These are phyloP conservation scores for Penicillium pancosmium DNA, from an alignment of 495 filamentous ascomycete species.

Conservation along the genomic window DNA sequence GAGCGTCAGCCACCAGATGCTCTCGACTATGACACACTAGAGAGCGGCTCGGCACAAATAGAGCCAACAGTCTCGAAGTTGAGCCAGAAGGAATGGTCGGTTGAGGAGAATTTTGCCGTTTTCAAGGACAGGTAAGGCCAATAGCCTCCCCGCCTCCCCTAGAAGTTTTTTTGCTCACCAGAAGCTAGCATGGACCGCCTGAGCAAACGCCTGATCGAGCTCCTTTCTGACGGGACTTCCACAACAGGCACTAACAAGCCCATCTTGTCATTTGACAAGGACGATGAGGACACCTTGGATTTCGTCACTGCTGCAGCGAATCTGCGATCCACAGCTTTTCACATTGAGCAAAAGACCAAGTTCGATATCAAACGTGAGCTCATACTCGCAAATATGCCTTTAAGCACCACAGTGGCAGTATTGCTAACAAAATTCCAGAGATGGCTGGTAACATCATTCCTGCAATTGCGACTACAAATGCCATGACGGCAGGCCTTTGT, in stretches of 20 bases:
- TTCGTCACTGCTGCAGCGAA: constrained; percentile 93
- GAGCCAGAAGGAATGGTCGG: constrained; percentile 78
- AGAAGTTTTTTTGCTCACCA: constrained; percentile 9
- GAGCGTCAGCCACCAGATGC: constrained; percentile 70
- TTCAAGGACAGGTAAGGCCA: constrained; percentile 71
- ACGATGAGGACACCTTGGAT: constrained; percentile 92
- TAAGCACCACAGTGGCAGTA: not conserved
- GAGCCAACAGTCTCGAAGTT: constrained; percentile 59
- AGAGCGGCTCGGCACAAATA: constrained; percentile 51
- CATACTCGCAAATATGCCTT: not conserved
- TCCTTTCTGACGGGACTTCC: constrained; percentile 18
- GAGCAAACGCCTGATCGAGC: constrained; percentile 68
- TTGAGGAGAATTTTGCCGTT: constrained; percentile 80
- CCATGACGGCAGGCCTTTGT: constrained; percentile 90
- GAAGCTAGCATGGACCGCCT: constrained; percentile 66
- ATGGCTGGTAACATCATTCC: constrained; percentile 99
- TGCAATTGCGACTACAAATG: constrained; percentile 97
- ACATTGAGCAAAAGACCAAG: constrained; percentile 83
- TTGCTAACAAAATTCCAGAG: constrained; percentile 47
- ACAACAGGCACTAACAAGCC: constrained; percentile 50
- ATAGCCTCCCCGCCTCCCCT: not conserved
- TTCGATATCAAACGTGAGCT: constrained; percentile 88
- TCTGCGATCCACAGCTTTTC: constrained; percentile 80
- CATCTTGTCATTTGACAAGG: constrained; percentile 90
- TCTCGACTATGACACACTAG: constrained; percentile 63